Evolutionary conservation across 805 yeast species (phyloP).

Genomic region (Zygosaccharomyces gambellarensis): DNA sequence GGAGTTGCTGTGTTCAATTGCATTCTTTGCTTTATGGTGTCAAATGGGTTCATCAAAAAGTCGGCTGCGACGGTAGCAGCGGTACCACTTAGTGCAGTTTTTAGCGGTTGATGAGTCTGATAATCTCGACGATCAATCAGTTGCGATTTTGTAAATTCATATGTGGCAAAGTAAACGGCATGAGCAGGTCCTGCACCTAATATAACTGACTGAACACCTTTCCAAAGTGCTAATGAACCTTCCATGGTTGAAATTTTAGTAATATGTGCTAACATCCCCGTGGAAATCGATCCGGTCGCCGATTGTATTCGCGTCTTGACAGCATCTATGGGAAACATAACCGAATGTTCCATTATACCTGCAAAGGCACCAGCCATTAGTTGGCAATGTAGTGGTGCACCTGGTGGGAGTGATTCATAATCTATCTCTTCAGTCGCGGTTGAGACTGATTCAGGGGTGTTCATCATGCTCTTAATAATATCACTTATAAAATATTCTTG

Average conservation of each 20-base stretch:
- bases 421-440: conserved; percentile 52
- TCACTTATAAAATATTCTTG: neutral
- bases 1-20: conserved; percentile 44
- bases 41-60: conserved; percentile 97
- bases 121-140: conserved; percentile 34
- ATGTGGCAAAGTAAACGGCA: conserved; percentile 93
- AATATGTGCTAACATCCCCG: conserved; percentile 55
- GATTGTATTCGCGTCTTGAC: conserved; percentile 90
- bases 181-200: conserved; percentile 99
- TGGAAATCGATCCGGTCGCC: conserved; percentile 29
- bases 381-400: conserved; percentile 77
- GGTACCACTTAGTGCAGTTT: conserved; percentile 84
- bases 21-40: conserved; percentile 92
- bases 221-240: conserved; percentile 85
- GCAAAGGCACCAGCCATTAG: conserved; percentile 94
- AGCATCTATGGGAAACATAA: conserved; percentile 96
- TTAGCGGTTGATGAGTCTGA: conserved; percentile 59
- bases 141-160: conserved; percentile 58
- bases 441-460: conserved; percentile 9
- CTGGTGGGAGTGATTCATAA: conserved; percentile 86
- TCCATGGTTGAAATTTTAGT: conserved; percentile 77
- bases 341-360: conserved; percentile 98
- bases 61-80: conserved; percentile 91
- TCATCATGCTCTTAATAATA: conserved; percentile 1
- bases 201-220: conserved; percentile 88